Evolutionary conservation across 371 early-diverging fungal genomes (phyloP).

Genomic region (Mortierella sp.): DNA sequence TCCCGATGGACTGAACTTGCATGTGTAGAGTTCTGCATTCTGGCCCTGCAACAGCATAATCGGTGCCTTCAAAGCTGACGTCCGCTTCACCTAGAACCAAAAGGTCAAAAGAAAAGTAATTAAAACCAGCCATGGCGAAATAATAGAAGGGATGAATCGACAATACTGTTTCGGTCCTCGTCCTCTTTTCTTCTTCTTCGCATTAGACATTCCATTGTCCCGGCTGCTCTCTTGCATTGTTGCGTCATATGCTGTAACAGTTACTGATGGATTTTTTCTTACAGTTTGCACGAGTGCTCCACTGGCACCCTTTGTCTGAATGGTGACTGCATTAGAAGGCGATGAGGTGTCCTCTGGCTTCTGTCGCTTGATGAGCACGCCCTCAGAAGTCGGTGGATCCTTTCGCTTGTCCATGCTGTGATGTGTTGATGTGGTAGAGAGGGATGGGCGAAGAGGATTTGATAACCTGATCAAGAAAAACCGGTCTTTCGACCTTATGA

Average conservation of each 20-base stretch:
- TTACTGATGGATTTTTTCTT: too few species aligned
- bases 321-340: constrained; percentile 58
- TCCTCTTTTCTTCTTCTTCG: too few species aligned
- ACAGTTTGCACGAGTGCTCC: constrained; percentile 74
- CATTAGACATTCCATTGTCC: too few species aligned
- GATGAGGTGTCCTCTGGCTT: constrained; percentile 58
- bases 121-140: background rate
- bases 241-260: background rate
- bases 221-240: background rate
- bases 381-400: constrained; percentile 57
- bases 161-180: too few species aligned
- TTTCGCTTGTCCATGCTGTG: constrained; percentile 61
- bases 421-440: too few species aligned
- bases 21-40: constrained; percentile 76
- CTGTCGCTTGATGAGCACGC: constrained; percentile 68
- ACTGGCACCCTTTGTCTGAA: constrained; percentile 63
- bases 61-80: constrained; percentile 81
- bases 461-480: too few species aligned
- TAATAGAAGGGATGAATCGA: too few species aligned
- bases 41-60: constrained; percentile 63
- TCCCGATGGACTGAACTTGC: constrained; percentile 89
- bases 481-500: too few species aligned
- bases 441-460: too few species aligned
- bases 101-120: background rate
- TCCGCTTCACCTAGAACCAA: constrained; percentile 73